Base-by-base conservation (phyloP, 352 stramenopile species). In the Pythium utonaiense region DNA sequence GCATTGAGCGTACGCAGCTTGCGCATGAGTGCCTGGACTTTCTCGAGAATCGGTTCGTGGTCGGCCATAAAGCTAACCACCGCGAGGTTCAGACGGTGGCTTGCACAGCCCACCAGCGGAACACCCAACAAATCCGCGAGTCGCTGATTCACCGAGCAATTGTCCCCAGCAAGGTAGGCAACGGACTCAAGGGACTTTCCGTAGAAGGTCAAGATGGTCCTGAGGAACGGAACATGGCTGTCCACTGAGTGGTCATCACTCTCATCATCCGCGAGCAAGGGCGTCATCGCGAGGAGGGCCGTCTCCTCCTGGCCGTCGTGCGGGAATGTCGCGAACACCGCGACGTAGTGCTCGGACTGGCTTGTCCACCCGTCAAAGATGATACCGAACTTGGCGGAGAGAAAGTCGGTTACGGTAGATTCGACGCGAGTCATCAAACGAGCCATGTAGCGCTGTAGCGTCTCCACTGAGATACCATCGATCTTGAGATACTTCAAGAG, bases 121-220 rank as follows among this genome's bases (percentile, higher is more conserved):
- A 66, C 57, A 8, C 14, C n/a, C 6, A 63, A 21, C 10, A 40
- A 6, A 3, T 44, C 28, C 8, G 62, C 34, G 9, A 66, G 17
- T 25, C 1, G 3, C 3, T 42, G 50, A 34, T 66, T 70, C 0
- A 66, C 57, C 3, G 47, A 33, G 49, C 50, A 63, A 27, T 70
- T 69, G 36, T 64, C 62, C 6, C 49, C 62, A 17, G 60, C 62
- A 9, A 70, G 47, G 40, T 60, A 63, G 4, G 41, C 41, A 27
- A 55, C 34, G 30, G 53, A 21, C 24, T 19, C 9, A 8, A 44
- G 33, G 13, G 16, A 8, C 6, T 45, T 58, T 33, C 53, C 52
- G 17, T 53, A 68, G 48, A 54, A 45, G n/a, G 24, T 28, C 30
- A 62, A 34, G 14, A 62, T 45, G 2, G 45, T 59, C 5, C 24